Evolutionary conservation across 2,329 filamentous ascomycete species (phyloP).

Genomic region (Fusarium buharicum): DNA sequence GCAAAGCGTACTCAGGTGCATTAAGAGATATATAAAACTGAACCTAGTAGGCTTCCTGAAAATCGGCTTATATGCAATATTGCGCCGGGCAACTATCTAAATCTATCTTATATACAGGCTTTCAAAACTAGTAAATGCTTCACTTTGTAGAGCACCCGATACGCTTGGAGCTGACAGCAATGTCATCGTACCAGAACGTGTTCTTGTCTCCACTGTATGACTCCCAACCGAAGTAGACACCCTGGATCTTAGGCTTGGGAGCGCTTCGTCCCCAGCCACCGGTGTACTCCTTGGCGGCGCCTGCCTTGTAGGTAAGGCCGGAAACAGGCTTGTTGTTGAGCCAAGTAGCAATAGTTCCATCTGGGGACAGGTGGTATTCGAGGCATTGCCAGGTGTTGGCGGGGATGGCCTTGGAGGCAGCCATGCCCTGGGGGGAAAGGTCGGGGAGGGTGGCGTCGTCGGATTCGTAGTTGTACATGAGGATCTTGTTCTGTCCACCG

Average conservation of each 20-base stretch:
- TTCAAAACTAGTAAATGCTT: not conserved
- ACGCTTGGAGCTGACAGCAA: slow-evolving; percentile 53
- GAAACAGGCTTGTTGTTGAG: slow-evolving; percentile 62
- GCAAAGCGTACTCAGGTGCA: too few species aligned
- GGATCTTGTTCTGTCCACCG: slow-evolving; percentile 67
- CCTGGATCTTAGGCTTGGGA: slow-evolving; percentile 63
- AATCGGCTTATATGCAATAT: slow-evolving; percentile 28
- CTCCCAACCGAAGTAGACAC: slow-evolving; percentile 71
- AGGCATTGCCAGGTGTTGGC: slow-evolving; percentile 67
- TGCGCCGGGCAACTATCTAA: slow-evolving; percentile 21
- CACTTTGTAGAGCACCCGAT: slow-evolving; percentile 34
- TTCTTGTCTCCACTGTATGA: slow-evolving; percentile 69
- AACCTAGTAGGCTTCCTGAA: not conserved
- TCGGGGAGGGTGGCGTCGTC: slow-evolving; percentile 71
- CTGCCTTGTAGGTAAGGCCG: slow-evolving; percentile 57
- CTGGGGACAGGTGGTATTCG: slow-evolving; percentile 68
- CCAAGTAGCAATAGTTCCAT: slow-evolving; percentile 71
- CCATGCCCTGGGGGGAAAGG: slow-evolving; percentile 68
- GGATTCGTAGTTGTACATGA: slow-evolving; percentile 73
- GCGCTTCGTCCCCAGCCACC: slow-evolving; percentile 62
- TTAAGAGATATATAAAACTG: too few species aligned
- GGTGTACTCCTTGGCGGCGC: slow-evolving; percentile 53
- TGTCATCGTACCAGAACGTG: slow-evolving; percentile 72
- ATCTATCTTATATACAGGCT: slow-evolving; percentile 14
- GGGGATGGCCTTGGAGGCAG: slow-evolving; percentile 62